These are phyloP conservation scores for Singerocomus rubriflavus DNA, from an alignment of 1,284 basidiomycete genomes.

Conservation along the genomic window DNA sequence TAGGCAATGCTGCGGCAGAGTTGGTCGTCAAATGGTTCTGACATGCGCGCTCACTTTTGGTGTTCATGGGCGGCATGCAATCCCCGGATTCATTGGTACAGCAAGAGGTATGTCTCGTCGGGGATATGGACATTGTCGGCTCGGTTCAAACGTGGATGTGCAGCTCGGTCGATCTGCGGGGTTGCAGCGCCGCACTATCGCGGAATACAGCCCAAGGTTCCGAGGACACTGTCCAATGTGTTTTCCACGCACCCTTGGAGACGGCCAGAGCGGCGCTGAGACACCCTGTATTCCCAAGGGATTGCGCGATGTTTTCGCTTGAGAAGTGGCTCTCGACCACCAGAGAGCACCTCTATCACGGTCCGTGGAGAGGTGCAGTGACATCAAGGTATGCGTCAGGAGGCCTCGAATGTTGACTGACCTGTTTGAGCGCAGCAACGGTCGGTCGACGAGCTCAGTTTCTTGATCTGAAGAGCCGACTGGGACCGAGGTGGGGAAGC, in stretches of 20 bases:
- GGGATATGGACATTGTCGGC: background rate
- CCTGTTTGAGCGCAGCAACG: too few relatives aligned
- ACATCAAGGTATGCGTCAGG: too few relatives aligned
- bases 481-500: conserved; percentile 3
- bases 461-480: too few relatives aligned
- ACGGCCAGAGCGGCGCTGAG: conserved; percentile 5
- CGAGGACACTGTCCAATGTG: background rate
- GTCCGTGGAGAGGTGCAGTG: too few relatives aligned
- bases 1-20: background rate
- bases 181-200: background rate
- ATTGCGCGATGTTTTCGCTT: conserved; percentile 1
- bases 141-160: background rate
- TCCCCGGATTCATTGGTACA: background rate
- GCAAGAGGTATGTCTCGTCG: background rate
- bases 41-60: background rate
- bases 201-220: background rate
- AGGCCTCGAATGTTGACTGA: too few relatives aligned
- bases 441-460: too few relatives aligned
- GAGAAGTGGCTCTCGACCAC: background rate
- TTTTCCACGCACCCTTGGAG: conserved; percentile 7
- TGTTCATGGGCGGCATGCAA: background rate
- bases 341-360: background rate
- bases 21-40: background rate
- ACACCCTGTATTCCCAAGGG: conserved; percentile 6
- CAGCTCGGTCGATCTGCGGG: background rate